Conservation (phyloP, 2,329 filamentous ascomycete genomes). For the Colletotrichum sp. region DNA sequence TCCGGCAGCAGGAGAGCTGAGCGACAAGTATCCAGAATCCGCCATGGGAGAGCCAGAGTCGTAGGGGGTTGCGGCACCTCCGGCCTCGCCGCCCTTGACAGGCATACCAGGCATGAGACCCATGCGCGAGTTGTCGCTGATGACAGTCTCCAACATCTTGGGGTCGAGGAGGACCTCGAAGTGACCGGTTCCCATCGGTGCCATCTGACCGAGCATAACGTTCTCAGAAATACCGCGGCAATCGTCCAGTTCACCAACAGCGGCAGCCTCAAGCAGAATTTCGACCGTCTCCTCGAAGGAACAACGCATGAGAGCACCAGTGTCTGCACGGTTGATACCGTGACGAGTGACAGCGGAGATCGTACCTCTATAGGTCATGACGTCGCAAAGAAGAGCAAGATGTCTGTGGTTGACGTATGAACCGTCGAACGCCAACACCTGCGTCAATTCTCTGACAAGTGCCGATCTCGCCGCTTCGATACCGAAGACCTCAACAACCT, state of each 20-base stretch:
- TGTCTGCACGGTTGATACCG: constrained; percentile 97
- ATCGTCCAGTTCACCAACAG: constrained; percentile 93
- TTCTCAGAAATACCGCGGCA: constrained; percentile 99
- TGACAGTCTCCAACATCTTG: constrained; percentile 93
- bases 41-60: constrained; percentile 83
- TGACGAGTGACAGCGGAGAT: constrained; percentile 97
- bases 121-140: constrained; percentile 88
- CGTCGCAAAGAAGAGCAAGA: constrained; percentile 91
- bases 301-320: constrained; percentile 97
- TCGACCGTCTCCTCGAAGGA: constrained; percentile 99
- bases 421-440: constrained; percentile 96
- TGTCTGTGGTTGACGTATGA: constrained; percentile 99
- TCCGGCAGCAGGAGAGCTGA: constrained; percentile 63
- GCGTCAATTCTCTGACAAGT: constrained; percentile 85
- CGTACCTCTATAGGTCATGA: constrained; percentile 95
- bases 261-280: constrained; percentile 94
- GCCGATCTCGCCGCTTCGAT: constrained; percentile 93
- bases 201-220: constrained; percentile 96
- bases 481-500: constrained; percentile 92
- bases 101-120: constrained; percentile 82
- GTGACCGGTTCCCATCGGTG: constrained; percentile 95
- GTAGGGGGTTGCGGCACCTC: constrained; percentile 92
- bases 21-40: constrained; percentile 70
- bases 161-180: constrained; percentile 94
- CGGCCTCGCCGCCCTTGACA: constrained; percentile 74